phyloP scores from a whole-genome alignment of 2,329 filamentous ascomycete genomes.

The Elsinoe necatrix region DNA sequence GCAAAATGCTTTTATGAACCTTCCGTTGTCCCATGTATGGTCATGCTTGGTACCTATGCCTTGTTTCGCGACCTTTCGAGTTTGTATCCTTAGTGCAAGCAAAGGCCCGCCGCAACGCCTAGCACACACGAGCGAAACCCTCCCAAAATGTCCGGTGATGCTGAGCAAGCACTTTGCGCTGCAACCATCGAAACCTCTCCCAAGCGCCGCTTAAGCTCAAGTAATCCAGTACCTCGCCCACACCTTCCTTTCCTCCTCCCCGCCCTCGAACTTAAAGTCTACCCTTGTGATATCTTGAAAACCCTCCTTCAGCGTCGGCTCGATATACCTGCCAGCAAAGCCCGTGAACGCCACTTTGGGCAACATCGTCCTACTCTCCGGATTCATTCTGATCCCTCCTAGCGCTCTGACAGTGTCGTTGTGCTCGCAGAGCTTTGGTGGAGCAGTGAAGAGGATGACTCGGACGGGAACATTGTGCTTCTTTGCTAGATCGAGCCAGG shows the following conservation, averaged over 20 bases:
- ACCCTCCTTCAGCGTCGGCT: slow-evolving; percentile 66
- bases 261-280: slow-evolving; percentile 67
- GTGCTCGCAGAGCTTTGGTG: slow-evolving; percentile 64
- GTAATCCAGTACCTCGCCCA: slow-evolving; percentile 71
- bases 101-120: no score
- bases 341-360: slow-evolving; percentile 73
- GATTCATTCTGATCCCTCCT: slow-evolving; percentile 52
- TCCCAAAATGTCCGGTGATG: no score
- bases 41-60: no score
- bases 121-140: no score
- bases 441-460: slow-evolving; percentile 75
- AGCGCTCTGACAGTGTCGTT: slow-evolving; percentile 78
- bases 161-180: neutral
- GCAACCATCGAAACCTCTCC: no score
- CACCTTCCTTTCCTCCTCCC: slow-evolving; percentile 55
- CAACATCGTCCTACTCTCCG: slow-evolving; percentile 64
- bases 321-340: slow-evolving; percentile 64
- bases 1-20: no score
- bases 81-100: no score
- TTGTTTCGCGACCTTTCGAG: no score
- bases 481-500: slow-evolving; percentile 69
- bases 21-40: no score
- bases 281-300: slow-evolving; percentile 72
- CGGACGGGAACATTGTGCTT: slow-evolving; percentile 66
- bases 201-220: neutral